A percentile compares a stretch with the other conserved stretches of the same genome.
These are phyloP conservation scores for Mesostigma viride DNA, from an alignment of 139 green algal species.

Conservation along the genomic window DNA sequence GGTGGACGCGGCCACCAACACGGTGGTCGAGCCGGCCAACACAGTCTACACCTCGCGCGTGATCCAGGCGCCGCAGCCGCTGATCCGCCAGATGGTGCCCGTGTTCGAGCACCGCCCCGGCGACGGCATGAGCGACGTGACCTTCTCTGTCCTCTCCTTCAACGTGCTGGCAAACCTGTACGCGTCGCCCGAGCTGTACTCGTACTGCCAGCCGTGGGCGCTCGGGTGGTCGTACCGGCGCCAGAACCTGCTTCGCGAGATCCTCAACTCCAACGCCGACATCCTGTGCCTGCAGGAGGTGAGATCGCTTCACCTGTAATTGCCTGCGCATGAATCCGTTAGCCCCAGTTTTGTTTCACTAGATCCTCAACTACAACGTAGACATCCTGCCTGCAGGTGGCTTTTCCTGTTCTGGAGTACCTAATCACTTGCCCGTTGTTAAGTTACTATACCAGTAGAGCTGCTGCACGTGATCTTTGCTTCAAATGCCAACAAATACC, in stretches of 20 bases:
- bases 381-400: too few relatives aligned
- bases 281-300: constrained; percentile 90
- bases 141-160: constrained; percentile 89
- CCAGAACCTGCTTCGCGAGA: constrained; percentile 83
- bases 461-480: too few relatives aligned
- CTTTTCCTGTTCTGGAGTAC: too few relatives aligned
- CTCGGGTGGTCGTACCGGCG: constrained; percentile 85
- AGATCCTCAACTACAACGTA: too few relatives aligned
- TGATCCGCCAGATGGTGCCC: constrained; percentile 57
- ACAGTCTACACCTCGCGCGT: constrained; percentile 63
- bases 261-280: constrained; percentile 77
- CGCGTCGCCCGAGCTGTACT: constrained; percentile 73
- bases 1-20: constrained; percentile 24
- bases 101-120: constrained; percentile 36
- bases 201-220: constrained; percentile 74
- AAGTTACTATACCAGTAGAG: too few relatives aligned
- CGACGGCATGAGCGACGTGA: constrained; percentile 18
- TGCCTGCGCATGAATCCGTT: too few relatives aligned
- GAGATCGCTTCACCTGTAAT: background rate
- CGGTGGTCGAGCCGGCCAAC: constrained; percentile 14
- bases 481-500: too few relatives aligned
- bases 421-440: too few relatives aligned
- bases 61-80: constrained; percentile 50
- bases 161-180: constrained; percentile 97
- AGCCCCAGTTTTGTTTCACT: too few relatives aligned